Evolutionary conservation across 2,329 filamentous ascomycete species (phyloP).

Genomic region (Microascus cirrosus): DNA sequence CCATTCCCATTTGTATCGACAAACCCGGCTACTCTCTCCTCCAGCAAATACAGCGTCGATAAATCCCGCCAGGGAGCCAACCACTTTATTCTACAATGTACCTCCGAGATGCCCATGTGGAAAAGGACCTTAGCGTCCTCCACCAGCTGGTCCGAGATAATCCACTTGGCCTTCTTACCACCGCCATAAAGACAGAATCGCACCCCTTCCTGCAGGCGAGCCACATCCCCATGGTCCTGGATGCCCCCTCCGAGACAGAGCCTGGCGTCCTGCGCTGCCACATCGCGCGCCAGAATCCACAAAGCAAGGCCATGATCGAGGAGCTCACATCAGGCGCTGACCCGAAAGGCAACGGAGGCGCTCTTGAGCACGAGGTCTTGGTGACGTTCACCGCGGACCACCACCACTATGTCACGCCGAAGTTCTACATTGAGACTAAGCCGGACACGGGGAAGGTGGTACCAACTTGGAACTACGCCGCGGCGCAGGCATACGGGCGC

Average conservation of each 20-base stretch:
- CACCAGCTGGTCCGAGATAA: constrained; percentile 46
- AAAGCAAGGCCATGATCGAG: constrained; percentile 49
- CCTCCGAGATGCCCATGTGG: constrained; percentile 41
- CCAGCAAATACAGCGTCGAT: not conserved
- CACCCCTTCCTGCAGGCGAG: constrained; percentile 43
- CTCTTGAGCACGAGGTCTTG: constrained; percentile 42
- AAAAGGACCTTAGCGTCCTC: constrained; percentile 34
- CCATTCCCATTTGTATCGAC: not conserved
- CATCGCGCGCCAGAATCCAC: constrained; percentile 51
- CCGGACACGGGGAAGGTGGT: constrained; percentile 54
- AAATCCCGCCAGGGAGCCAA: not conserved
- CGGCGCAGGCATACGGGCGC: constrained; percentile 51
- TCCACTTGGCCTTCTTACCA: constrained; percentile 52
- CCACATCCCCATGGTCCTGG: constrained; percentile 50
- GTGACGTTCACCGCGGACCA: constrained; percentile 48
- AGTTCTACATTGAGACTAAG: constrained; percentile 58
- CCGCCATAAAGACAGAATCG: constrained; percentile 38
- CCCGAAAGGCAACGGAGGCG: constrained; percentile 8
- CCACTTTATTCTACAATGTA: constrained; percentile 39
- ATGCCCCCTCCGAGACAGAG: constrained; percentile 27
- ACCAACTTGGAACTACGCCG: constrained; percentile 61
- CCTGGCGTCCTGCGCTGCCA: constrained; percentile 42
- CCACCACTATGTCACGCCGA: constrained; percentile 57
- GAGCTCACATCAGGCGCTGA: constrained; percentile 13
- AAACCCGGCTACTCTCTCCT: not conserved